These are phyloP conservation scores for Colletotrichum phormii DNA, from an alignment of 2,329 filamentous ascomycete species.

Conservation along the genomic window DNA sequence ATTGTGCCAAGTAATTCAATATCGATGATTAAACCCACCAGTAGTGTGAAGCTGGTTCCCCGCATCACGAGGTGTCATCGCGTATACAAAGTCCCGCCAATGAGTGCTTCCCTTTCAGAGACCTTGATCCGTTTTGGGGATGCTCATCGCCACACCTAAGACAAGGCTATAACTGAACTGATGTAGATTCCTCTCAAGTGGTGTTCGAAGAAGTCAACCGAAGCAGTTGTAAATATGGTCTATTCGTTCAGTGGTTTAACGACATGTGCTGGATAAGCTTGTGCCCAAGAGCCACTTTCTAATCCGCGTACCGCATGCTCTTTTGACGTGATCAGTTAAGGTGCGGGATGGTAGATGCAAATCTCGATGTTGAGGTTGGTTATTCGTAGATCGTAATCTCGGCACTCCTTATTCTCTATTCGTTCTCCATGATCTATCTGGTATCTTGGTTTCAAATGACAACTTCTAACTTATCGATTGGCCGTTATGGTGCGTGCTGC, in stretches of 20 bases:
- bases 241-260: not conserved
- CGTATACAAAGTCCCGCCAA: not conserved
- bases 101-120: not conserved
- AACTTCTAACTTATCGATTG: not conserved
- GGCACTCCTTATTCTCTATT: not conserved
- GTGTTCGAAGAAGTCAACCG: no score
- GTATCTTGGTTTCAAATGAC: not conserved
- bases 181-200: no score
- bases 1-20: not conserved
- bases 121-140: not conserved
- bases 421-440: not conserved
- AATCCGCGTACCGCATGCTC: not conserved
- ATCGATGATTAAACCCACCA: not conserved
- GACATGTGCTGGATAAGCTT: not conserved
- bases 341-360: not conserved
- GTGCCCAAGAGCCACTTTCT: not conserved
- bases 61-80: not conserved
- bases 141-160: not conserved
- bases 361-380: not conserved
- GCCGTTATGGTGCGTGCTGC: not conserved
- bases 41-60: not conserved
- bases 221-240: not conserved
- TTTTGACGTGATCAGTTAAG: not conserved
- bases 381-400: not conserved
- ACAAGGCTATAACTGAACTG: no score